phyloP scores from a whole-genome alignment of 176 grass and related monocot species.

The Neostapfia colusana region DNA sequence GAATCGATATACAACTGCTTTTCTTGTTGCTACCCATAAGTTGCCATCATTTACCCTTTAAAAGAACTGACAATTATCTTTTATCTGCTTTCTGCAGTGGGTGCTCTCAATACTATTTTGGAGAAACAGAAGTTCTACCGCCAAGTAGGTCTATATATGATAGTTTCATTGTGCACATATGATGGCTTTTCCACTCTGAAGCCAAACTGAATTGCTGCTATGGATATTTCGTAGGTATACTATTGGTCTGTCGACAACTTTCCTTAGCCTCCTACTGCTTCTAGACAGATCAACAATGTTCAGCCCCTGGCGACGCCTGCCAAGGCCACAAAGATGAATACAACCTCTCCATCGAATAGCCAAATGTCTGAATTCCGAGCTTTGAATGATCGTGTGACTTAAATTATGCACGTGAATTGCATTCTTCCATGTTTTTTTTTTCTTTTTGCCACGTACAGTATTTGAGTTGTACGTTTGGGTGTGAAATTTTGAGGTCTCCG shows the following conservation, averaged over 20 bases:
- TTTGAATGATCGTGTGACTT: background rate
- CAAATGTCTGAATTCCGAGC: conserved; percentile 29
- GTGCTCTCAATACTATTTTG: conserved; percentile 45
- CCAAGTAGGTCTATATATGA: conserved; percentile 37
- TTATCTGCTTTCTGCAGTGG: conserved; percentile 43
- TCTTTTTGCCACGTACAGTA: conserved; percentile 6
- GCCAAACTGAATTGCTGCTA: conserved; percentile 24
- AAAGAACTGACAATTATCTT: conserved; percentile 9
- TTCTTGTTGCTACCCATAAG: background rate
- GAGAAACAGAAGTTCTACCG: conserved; percentile 42
- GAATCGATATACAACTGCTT: background rate
- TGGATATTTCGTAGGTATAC: conserved; percentile 48
- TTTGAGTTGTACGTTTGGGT: conserved; percentile 37
- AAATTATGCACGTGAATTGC: conserved; percentile 37
- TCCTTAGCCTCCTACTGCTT: conserved; percentile 51
- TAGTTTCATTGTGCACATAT: conserved; percentile 17
- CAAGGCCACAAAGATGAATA: conserved; percentile 45
- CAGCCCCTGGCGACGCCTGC: conserved; percentile 42
- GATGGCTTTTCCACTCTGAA: conserved; percentile 28
- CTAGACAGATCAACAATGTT: conserved; percentile 45
- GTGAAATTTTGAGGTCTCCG: conserved; percentile 43
- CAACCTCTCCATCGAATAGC: background rate
- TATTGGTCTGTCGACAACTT: conserved; percentile 49
- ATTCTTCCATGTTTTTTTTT: conserved; percentile 34
- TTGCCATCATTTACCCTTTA: background rate